phyloP scores from a whole-genome alignment of 805 yeast genomes.

The Sporopachydermia quercuum region DNA sequence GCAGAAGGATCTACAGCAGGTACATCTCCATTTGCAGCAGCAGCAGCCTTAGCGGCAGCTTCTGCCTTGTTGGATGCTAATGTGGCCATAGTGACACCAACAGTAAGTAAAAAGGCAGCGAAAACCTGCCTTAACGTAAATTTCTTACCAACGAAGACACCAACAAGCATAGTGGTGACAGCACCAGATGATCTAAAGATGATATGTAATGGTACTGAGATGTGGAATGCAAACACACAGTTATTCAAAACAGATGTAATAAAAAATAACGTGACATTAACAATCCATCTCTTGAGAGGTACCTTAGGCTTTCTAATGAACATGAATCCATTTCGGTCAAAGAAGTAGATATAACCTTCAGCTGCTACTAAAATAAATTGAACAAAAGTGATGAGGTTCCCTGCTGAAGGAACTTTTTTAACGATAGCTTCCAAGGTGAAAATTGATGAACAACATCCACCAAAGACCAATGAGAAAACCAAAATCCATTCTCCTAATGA shows the following conservation, averaged over 20 bases:
- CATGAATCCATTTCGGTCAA: conserved; percentile 15
- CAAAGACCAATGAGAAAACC: conserved; percentile 24
- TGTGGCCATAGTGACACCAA: conserved; percentile 29
- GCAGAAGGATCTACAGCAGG: not conserved
- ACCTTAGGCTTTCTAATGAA: conserved; percentile 17
- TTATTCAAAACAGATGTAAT: conserved; percentile 31
- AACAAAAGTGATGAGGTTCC: conserved; percentile 29
- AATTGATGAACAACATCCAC: conserved; percentile 48
- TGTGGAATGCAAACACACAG: conserved; percentile 28
- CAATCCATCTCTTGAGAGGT: conserved; percentile 27
- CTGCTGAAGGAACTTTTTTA: conserved; percentile 18
- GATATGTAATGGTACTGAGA: conserved; percentile 40
- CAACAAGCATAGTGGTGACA: conserved; percentile 36
- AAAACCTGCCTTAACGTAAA: conserved; percentile 25
- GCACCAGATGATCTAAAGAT: conserved; percentile 38
- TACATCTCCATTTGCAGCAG: not conserved
- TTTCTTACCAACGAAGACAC: conserved; percentile 24
- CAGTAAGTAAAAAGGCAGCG: conserved; percentile 29
- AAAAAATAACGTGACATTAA: conserved; percentile 29
- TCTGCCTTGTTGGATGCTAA: conserved; percentile 3
- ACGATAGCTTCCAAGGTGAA: conserved; percentile 33
- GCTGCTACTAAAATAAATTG: conserved; percentile 29
- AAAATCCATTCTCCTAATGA: conserved; percentile 3
- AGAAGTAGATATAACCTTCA: conserved; percentile 20
- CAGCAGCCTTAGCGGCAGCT: not conserved